Conservation (phyloP, 2,329 filamentous ascomycete genomes). For the Fusarium nisikadoi region DNA sequence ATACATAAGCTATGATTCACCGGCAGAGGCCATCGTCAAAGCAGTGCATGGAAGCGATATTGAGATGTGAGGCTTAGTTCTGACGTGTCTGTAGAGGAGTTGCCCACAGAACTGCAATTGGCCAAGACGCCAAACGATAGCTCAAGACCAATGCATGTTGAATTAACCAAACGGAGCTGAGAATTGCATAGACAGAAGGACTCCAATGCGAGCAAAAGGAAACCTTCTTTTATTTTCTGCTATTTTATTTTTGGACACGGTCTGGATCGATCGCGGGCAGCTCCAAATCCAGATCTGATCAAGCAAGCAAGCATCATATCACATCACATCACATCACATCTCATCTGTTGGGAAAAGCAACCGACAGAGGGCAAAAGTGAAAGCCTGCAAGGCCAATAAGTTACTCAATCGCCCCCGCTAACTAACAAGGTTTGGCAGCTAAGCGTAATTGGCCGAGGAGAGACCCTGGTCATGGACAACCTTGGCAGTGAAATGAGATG, state of each 20-base stretch:
- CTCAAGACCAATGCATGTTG: constrained; percentile 6
- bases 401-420: background rate
- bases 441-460: constrained; percentile 31
- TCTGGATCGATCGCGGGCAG: constrained; percentile 29
- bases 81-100: constrained; percentile 34
- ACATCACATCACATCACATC: background rate
- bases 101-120: constrained; percentile 17
- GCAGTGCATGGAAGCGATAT: constrained; percentile 32
- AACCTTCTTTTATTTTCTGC: background rate
- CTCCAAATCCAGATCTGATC: constrained; percentile 24
- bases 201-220: background rate
- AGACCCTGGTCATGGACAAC: constrained; percentile 23
- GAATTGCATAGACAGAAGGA: background rate
- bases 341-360: constrained; percentile 10
- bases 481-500: constrained; percentile 41
- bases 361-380: background rate
- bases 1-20: constrained; percentile 4
- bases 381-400: background rate
- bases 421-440: constrained; percentile 16
- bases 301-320: background rate
- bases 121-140: constrained; percentile 5
- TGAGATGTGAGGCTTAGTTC: constrained; percentile 26
- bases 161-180: constrained; percentile 3
- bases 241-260: constrained; percentile 29
- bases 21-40: background rate